Evolutionary conservation across 2,329 filamentous ascomycete genomes (phyloP), one percentile per base, ranked within the genome.

Genomic region (Alternaria ventricosa): DNA sequence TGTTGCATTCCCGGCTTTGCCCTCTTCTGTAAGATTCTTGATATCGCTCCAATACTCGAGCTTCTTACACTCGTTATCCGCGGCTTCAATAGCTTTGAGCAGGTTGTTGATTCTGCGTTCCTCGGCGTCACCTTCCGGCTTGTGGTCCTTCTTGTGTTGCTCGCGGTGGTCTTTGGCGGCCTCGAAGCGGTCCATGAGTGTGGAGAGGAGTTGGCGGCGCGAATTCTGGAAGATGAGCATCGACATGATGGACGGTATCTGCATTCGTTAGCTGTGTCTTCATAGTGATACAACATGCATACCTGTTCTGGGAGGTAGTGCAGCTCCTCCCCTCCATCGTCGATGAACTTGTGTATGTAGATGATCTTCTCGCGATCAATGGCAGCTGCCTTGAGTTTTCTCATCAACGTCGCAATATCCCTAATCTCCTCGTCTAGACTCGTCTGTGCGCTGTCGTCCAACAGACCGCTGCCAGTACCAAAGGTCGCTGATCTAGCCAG

Each of bases 321-420:
- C 27, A 98, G 82, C 71, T 97, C 93, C 57, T 79, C 76, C 6
- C 88, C 88, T 20, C 88, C 92, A 57, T 96, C 86, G 45, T 89
- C 84, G n/a, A 97, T 84, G 75, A 97, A 99, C 66, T 88, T 92
- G 72, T 91, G 89, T 22, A 97, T 86, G 0, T 91, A 90, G 65
- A 95, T 90, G 62, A 96, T 89, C 82, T 96, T 98, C 82, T 98
- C 95, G 33, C 96, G 88, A 76, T 99, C 96, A 69, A 99, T 93
- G 8, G 89, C 87, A 6, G 91, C 88, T 43, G 82, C 82, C 66
- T 89, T 90, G 58, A 99, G 80, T 3, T 88, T 86, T 22, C 80
- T 82, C 82, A 97, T 86, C 25, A 99, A 83, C 4, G 88, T 87
- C 5, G 89, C 87, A 18, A 93, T 87, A 72, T 93, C 87, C 5